Base-by-base conservation (phyloP, 768 basidiomycete species). In the Phaeotremella skinneri region DNA sequence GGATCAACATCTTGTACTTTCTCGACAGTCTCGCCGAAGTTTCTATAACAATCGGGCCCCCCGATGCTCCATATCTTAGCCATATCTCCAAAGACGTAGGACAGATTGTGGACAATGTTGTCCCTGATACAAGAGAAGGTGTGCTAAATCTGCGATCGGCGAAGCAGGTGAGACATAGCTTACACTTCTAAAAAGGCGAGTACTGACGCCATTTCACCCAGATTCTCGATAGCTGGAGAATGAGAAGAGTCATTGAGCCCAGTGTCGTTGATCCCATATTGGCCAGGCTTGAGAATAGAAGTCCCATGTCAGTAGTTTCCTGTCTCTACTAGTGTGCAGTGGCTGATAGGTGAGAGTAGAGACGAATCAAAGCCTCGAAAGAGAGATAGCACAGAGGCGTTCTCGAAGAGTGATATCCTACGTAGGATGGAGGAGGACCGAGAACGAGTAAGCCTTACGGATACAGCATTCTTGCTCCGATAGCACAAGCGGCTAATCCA, bases 1-100 rank as follows among this genome's bases (percentile, higher is more conserved):
- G 90, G n/a, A 93, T 97, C 67, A 96, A 96, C 76, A 87, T 94
- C 59, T 80, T 96, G 0, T 91, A 94, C 75, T 86, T 93, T 72
- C 83, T 97, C 42, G 91, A 94, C 76, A 85, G 88, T 0, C 81
- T 96, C 13, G 61, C 69, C 39, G 76, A 77, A 39, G 66, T 68
- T 16, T 69, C 67, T 5, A 54, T 68, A 2, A 51, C 69, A 5
- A 39, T 75, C 1, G 62, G 62, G 16, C 48, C 79, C 79, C 21
- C 78, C n/a, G 70, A 73, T 31, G 67, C 73, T 5, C 83, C 86
- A 41, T 94, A 93, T 61, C 84, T 91, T 16, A 83, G 86, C 55
- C 88, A 86, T 59, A 83, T 94, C 30, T 79, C 85, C 1, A 81
- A 87, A n/a, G 90, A 96, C 74, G 79, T 97, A 25, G 79, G 76